These are phyloP conservation scores for Paecilomyces variotii DNA, from an alignment of 2,329 filamentous ascomycete genomes.

Conservation along the genomic window DNA sequence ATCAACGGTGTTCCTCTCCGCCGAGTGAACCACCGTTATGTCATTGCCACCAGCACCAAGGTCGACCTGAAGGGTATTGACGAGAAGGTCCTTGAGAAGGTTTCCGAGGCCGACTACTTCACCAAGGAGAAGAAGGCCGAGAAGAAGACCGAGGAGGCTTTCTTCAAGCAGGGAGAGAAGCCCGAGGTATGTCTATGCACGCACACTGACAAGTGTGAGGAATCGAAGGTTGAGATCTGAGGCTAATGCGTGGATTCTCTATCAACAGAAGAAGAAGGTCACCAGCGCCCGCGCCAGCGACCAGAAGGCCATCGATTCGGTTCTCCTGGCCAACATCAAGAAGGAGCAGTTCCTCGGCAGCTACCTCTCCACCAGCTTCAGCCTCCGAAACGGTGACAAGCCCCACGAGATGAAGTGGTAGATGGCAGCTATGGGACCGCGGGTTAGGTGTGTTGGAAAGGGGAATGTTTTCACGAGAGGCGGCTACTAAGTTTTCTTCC, in stretches of 20 bases:
- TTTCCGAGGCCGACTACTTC: conserved; percentile 88
- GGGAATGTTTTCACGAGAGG: conserved; percentile 31
- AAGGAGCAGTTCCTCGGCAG: conserved; percentile 89
- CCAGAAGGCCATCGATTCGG: conserved; percentile 98
- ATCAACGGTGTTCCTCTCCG: conserved; percentile 98
- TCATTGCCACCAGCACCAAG: conserved; percentile 42
- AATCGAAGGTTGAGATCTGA: neutral
- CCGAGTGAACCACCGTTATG: conserved; percentile 51
- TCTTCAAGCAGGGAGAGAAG: conserved; percentile 99
- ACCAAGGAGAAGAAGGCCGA: conserved; percentile 80
- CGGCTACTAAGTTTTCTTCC: conserved; percentile 13
- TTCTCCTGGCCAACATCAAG: conserved; percentile 91
- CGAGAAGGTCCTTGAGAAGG: conserved; percentile 64
- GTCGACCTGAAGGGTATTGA: conserved; percentile 70
- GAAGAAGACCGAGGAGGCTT: conserved; percentile 98
- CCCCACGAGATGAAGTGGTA: conserved; percentile 99
- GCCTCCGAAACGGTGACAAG: conserved; percentile 98
- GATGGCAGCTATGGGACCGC: conserved; percentile 37
- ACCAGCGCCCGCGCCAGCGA: conserved; percentile 85
- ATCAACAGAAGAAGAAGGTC: conserved; percentile 86
- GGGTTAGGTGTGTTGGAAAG: conserved; percentile 26
- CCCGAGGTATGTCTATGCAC: conserved; percentile 62
- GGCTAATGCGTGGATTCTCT: conserved; percentile 5
- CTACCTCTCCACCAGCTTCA: conserved; percentile 95
- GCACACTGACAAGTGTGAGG: neutral